Evolutionary conservation across 2,329 filamentous ascomycete genomes (phyloP).

Genomic region (Paecilomyces fulvus): DNA sequence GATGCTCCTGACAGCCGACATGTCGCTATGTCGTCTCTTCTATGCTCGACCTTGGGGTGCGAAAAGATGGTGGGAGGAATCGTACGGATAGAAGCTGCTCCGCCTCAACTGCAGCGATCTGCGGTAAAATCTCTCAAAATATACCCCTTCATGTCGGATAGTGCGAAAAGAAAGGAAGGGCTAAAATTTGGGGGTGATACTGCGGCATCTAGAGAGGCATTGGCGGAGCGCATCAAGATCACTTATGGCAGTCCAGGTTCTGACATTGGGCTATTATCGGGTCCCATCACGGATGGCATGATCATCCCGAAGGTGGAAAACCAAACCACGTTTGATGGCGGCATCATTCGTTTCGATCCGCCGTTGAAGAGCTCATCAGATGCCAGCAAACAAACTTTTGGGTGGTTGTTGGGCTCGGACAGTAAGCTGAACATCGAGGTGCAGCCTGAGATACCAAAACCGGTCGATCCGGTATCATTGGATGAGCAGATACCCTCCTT

Average conservation of each 20-base stretch:
- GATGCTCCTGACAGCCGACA: slow-evolving; percentile 78
- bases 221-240: slow-evolving; percentile 60
- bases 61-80: slow-evolving; percentile 74
- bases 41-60: slow-evolving; percentile 67
- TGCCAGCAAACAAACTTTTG: slow-evolving; percentile 22
- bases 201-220: slow-evolving; percentile 69
- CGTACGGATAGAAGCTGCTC: slow-evolving; percentile 76
- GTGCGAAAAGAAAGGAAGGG: slow-evolving; percentile 51
- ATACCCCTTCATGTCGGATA: slow-evolving; percentile 62
- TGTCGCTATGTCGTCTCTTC: slow-evolving; percentile 64
- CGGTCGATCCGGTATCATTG: slow-evolving; percentile 42
- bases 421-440: slow-evolving; percentile 66
- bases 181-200: slow-evolving; percentile 84
- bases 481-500: slow-evolving; percentile 49
- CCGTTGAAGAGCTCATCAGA: slow-evolving; percentile 30
- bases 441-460: slow-evolving; percentile 62
- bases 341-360: slow-evolving; percentile 70
- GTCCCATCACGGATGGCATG: slow-evolving; percentile 83
- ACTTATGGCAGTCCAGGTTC: slow-evolving; percentile 56
- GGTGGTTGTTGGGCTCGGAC: slow-evolving; percentile 73
- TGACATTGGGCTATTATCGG: slow-evolving; percentile 61
- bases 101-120: slow-evolving; percentile 59
- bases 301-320: slow-evolving; percentile 57
- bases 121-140: slow-evolving; percentile 64
- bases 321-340: slow-evolving; percentile 69